Evolutionary conservation across 2,329 filamentous ascomycete species (phyloP), one percentile per base, ranked within the genome.

Genomic region (Bipolaris gigantea): DNA sequence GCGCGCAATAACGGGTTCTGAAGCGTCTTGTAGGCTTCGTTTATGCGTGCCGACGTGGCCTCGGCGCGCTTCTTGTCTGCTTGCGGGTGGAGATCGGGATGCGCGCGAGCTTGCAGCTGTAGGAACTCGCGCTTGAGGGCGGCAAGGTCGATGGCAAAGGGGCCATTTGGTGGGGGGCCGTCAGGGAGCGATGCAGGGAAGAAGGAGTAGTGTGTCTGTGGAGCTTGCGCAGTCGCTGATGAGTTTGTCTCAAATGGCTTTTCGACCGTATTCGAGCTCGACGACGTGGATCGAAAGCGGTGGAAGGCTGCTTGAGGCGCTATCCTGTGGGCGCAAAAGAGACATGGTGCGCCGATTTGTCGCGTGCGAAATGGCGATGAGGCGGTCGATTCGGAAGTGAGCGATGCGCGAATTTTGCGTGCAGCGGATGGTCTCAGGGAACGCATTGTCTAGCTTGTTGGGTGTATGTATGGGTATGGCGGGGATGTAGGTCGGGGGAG

Each of bases 11-110:
- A 79, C 15, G 94, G 92, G 63, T 88, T 85, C 45, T 84, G 79
- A 0, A 99, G 83, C 2, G 92, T 96, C 68, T 85, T 88, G 81
- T 95, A 97, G 0, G 94, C 94, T 62, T 92, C 88, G 80, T 97
- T 97, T 73, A 97, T 92, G 23, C 85, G 83, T 7, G 90, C 84
- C 9, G 89, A 94, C n/a, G 87, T 79, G 0, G 86, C 89, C 73
- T 95, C 90, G 18, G 92, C 91, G 43, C 82, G 78, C 36, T 77
- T 76, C 64, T 85, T 85, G 34, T 77, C 69, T 4, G 76, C 66
- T n/a, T 69, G 64, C 0, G 78, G 73, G 19, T 79, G 77, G 56
- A 88, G 79, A 73, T 94, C 90, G 0, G 90, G 90, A 74, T 94
- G 90, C 10, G 88, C 84, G 39, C 82, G 81, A 16, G 86, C 84